Conservation (phyloP, 2,329 filamentous ascomycete species). For the Scopulariopsis brevicaulis region DNA sequence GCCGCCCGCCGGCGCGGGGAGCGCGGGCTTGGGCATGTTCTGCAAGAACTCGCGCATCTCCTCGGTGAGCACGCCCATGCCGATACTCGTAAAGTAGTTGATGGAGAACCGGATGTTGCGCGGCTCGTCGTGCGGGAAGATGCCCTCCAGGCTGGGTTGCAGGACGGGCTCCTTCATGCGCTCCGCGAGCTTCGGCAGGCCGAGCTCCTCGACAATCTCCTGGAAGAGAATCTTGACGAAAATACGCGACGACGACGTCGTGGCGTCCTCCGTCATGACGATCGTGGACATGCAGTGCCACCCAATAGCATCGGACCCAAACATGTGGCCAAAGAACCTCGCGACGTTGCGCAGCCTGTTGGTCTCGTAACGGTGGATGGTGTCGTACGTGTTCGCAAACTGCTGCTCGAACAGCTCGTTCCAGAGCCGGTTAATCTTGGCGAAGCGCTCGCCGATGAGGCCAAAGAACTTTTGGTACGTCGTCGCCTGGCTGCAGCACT, state of each 20-base stretch:
- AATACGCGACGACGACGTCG: conserved; percentile 90
- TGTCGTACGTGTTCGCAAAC: conserved; percentile 91
- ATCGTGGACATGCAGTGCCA: conserved; percentile 84
- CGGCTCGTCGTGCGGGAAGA: conserved; percentile 84
- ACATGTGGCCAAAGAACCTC: conserved; percentile 84
- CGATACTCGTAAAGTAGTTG: conserved; percentile 98
- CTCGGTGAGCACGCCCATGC: conserved; percentile 89
- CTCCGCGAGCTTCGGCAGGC: conserved; percentile 67
- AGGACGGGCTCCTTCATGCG: conserved; percentile 70
- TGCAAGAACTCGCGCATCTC: conserved; percentile 87
- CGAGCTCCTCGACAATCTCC: conserved; percentile 77
- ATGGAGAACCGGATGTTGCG: conserved; percentile 92
- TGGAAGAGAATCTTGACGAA: conserved; percentile 98
- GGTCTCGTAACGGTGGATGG: conserved; percentile 93
- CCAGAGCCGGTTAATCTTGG: conserved; percentile 93
- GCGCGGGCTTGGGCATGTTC: conserved; percentile 76
- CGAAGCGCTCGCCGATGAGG: conserved; percentile 85
- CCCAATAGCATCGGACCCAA: conserved; percentile 77
- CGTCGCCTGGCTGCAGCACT: conserved; percentile 92
- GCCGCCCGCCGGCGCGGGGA: conserved; percentile 52
- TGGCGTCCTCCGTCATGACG: conserved; percentile 92
- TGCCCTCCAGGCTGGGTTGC: conserved; percentile 65
- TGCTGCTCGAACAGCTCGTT: conserved; percentile 81
- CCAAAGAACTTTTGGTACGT: conserved; percentile 98
- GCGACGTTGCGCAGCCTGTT: conserved; percentile 93